phyloP scores from a whole-genome alignment of 2,329 filamentous ascomycete species.

The Apiospora saccharicola region DNA sequence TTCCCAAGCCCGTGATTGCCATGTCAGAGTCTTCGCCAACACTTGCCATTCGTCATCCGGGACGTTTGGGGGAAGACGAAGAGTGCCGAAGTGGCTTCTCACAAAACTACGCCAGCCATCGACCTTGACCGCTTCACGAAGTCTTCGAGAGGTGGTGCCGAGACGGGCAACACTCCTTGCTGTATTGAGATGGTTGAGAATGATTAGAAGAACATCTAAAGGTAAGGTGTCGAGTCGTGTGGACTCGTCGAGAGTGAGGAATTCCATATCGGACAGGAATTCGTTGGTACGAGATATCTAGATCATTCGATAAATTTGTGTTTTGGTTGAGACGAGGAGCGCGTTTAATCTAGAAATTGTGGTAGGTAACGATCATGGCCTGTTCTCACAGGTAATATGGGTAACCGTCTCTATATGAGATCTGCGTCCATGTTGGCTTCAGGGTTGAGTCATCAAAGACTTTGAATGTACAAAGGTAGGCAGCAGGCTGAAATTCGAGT shows the following conservation, averaged over 20 bases:
- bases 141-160: conserved; percentile 46
- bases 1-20: conserved; percentile 62
- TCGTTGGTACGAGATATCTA: conserved; percentile 4
- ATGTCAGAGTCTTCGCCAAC: conserved; percentile 56
- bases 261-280: not conserved
- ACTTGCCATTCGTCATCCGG: conserved; percentile 43
- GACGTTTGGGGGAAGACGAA: conserved; percentile 41
- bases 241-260: conserved; percentile 1
- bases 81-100: conserved; percentile 51
- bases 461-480: not conserved
- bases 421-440: conserved; percentile 29
- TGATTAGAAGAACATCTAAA: conserved; percentile 58
- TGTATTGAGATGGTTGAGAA: conserved; percentile 56
- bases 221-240: conserved; percentile 50
- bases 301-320: not conserved
- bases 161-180: conserved; percentile 56
- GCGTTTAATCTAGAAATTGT: not conserved
- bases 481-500: conserved; percentile 13
- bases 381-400: not conserved
- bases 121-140: conserved; percentile 48
- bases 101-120: conserved; percentile 61
- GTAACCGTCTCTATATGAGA: conserved; percentile 11
- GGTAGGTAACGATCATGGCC: not conserved
- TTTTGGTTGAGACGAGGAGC: not conserved
- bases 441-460: not conserved